Base-by-base conservation (phyloP, 345 rosid species). In the Triadica sebifera region DNA sequence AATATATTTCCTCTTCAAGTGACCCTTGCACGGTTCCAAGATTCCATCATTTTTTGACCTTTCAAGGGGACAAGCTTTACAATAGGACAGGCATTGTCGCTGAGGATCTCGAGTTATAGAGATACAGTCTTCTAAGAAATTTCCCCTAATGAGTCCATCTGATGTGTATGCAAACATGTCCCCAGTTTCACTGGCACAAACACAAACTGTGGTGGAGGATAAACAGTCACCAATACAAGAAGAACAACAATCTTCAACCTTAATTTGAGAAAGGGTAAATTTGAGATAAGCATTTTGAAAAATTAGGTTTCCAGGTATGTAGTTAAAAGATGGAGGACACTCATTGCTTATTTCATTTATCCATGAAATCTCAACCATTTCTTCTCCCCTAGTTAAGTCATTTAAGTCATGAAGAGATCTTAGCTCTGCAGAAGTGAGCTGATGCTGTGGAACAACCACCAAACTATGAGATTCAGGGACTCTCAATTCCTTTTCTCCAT, bases 11-110 rank as follows among this genome's bases (percentile, higher is more conserved):
- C 96, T 93, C 86, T 86, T 82, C 70, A 90, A 61, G 80, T 95
- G 98, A 56, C 99, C 97, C 78, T 93, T 91, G 84, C 99, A 95
- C 20, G 89, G 86, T 74, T 88, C 87, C 69, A 84, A 17, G 78
- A 80, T 74, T 63, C 80, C 84, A 46, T 84, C 86, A 62, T 83
- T 84, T 74, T 82, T 88, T 16, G 84, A 87, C 78, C 82, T 89
- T 80, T 90, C 90, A 59, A 91, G 69, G 0, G 98, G 97, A 69
- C 98, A 95, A 25, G 80, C 89, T 72, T 67, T 79, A 83, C 99
- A 95, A 53, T 71, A 76, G 60, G 80, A 87, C 41, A 85, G 78
- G 62, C 75, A 71, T 22, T 88, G 93, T 57, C 74, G 80, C 74
- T 74, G 84, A 20, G 92, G 86, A 76, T 88, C 86, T 62, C 83